A percentile compares a stretch with the other conserved stretches of the same genome.
Conservation (phyloP, 2,329 filamentous ascomycete species). For the Cordyceps sp. region DNA sequence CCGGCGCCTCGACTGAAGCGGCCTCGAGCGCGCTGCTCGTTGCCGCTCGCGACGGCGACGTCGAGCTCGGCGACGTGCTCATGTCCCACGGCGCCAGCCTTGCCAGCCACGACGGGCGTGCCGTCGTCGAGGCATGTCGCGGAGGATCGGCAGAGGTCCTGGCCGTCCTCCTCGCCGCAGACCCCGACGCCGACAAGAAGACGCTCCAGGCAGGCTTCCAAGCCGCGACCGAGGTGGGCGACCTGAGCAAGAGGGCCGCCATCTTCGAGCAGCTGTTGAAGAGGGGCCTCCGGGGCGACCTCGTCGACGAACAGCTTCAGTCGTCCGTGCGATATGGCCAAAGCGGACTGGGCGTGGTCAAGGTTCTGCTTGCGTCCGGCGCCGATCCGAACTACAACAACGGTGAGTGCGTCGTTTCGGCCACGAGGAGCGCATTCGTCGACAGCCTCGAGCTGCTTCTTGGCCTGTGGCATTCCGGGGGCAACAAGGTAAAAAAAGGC, state of each 20-base stretch:
- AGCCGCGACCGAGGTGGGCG: slow-evolving; percentile 33
- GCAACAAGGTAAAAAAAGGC: slow-evolving; percentile 25
- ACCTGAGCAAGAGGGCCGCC: slow-evolving; percentile 28
- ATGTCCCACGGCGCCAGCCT: slow-evolving; percentile 34
- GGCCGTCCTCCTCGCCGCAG: slow-evolving; percentile 28
- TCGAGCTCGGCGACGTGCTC: slow-evolving; percentile 31
- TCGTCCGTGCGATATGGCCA: slow-evolving; percentile 34
- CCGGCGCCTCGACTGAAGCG: slow-evolving; percentile 25
- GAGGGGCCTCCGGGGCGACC: slow-evolving; percentile 30
- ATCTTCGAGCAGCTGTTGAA: slow-evolving; percentile 34
- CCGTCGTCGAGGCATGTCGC: slow-evolving; percentile 35
- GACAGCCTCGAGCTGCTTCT: slow-evolving; percentile 33
- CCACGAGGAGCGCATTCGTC: slow-evolving; percentile 32
- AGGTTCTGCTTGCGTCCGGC: slow-evolving; percentile 31
- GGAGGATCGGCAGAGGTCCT: slow-evolving; percentile 32
- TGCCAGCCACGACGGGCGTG: slow-evolving; percentile 32
- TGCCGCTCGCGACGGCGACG: slow-evolving; percentile 35
- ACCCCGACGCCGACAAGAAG: slow-evolving; percentile 18
- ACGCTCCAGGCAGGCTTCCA: slow-evolving; percentile 35
- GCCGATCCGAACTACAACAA: slow-evolving; percentile 37
- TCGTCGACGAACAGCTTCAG: slow-evolving; percentile 34
- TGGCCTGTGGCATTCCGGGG: slow-evolving; percentile 23
- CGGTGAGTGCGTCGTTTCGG: slow-evolving; percentile 38
- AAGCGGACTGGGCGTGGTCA: slow-evolving; percentile 28
- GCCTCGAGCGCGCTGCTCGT: slow-evolving; percentile 32